phyloP scores from a whole-genome alignment of 805 yeast genomes.

The Starmerella bacillaris region DNA sequence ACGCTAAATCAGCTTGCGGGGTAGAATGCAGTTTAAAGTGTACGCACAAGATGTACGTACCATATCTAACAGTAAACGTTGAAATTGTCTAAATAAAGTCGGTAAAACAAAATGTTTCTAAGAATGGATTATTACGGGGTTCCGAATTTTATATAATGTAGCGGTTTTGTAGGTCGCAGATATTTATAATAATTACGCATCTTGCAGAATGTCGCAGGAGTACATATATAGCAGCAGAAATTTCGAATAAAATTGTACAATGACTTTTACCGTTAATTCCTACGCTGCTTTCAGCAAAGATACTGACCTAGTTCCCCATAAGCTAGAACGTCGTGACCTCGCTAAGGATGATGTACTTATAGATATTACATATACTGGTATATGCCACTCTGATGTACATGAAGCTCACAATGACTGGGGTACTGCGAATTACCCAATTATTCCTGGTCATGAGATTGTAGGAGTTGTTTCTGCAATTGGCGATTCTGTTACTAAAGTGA shows the following conservation, averaged over 20 bases:
- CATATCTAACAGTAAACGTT: too few species aligned
- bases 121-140: too few species aligned
- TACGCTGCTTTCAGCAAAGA: constrained; percentile 7
- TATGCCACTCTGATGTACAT: constrained; percentile 48
- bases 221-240: too few species aligned
- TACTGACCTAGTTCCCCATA: constrained; percentile 3
- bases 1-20: too few species aligned
- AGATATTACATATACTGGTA: constrained; percentile 18
- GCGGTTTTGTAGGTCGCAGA: too few species aligned
- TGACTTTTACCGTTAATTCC: constrained; percentile 9
- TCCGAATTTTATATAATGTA: too few species aligned
- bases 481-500: constrained; percentile 30
- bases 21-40: too few species aligned
- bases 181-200: too few species aligned
- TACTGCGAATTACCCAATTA: constrained; percentile 21
- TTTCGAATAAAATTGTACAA: constrained; percentile 1
- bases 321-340: constrained; percentile 13
- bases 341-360: constrained; percentile 21
- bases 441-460: constrained; percentile 34
- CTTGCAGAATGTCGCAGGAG: too few species aligned
- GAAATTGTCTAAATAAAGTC: too few species aligned
- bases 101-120: too few species aligned
- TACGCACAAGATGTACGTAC: too few species aligned
- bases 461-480: constrained; percentile 33
- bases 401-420: constrained; percentile 36